phyloP scores from a whole-genome alignment of 2,329 filamentous ascomycete genomes.

The Ophiostoma himal-ulmi region DNA sequence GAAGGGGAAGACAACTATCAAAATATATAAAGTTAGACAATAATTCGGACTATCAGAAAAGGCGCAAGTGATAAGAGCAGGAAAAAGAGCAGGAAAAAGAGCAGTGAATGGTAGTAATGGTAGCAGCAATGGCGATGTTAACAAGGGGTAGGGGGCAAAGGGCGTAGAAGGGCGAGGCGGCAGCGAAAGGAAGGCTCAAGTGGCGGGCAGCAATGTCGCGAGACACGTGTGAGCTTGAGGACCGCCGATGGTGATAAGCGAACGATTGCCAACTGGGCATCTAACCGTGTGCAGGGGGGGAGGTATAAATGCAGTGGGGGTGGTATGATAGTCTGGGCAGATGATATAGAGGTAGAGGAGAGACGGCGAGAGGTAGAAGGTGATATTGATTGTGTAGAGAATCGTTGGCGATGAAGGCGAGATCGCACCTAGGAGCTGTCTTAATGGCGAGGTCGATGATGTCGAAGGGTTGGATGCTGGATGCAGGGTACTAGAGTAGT shows the following conservation, averaged over 20 bases:
- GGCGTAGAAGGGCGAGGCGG: not conserved
- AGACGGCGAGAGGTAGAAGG: not conserved
- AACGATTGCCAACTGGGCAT: not conserved
- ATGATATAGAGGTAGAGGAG: not conserved
- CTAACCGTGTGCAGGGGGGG: slow-evolving; percentile 1
- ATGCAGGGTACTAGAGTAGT: not conserved
- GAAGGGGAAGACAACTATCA: not conserved
- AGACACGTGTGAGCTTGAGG: slow-evolving; percentile 11
- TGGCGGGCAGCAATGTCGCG: not conserved
- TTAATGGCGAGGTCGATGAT: not conserved
- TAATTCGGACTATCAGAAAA: not conserved
- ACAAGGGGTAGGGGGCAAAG: not conserved
- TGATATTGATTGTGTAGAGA: not conserved
- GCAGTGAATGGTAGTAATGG: not conserved
- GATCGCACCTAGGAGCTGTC: slow-evolving; percentile 13
- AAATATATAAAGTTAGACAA: not conserved
- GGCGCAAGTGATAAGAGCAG: not conserved
- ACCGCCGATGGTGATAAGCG: not conserved
- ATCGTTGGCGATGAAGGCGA: not conserved
- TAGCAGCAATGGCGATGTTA: not conserved
- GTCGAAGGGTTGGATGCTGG: not conserved
- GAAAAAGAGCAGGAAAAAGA: no score
- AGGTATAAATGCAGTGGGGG: not conserved
- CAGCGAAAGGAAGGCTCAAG: not conserved
- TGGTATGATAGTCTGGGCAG: not conserved